Evolutionary conservation across 73 alveolate species (phyloP), one percentile per base, ranked within the genome.

Genomic region (Durusdinium trenchii): DNA sequence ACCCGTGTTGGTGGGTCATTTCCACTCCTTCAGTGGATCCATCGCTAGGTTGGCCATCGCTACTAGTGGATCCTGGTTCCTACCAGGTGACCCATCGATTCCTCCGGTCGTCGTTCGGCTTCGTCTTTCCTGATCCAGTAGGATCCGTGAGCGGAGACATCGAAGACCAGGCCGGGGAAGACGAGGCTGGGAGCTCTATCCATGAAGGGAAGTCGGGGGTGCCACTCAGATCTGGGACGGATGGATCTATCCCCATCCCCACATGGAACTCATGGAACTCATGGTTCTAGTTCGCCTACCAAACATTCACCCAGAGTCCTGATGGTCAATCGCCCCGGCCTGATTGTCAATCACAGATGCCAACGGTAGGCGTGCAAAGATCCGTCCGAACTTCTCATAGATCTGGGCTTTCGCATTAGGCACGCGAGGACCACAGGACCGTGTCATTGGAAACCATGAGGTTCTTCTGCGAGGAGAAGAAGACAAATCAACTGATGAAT

Each of bases 311-410:
- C 9, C n/a, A 32, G 4, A 20, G 38, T 43, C 91, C 18, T 61
- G 30, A 9, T 26, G 45, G 0, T 9, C 9, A 14, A 48, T 3
- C 4, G 54, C 78, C 30, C 43, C 48, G 5, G 67, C 98, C 90
- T 73, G 71, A 79, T 92, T 73, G 91, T 69, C 98, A n/a, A 92
- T 40, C n/a, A 92, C 98, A 3, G 98, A 92, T 12, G 98, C 98
- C 52, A 92, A 38, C 6, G 98, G 98, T 16, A 92, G 79, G 2
- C 98, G 87, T 2, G 91, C 98, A 61, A 92, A 92, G 82, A 92
- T 71, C 43, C 98, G 98, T 23, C 91, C 98, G 23, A 92, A 92
- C 98, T 92, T 92, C 84, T 92, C 98, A 91, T 92, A 92, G 91
- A 92, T 73, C 98, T 92, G 38, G 71, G 96, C 64, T 28, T 35